Conservation (phyloP, 1,139 yeast species). For the Candida tropicalis region DNA sequence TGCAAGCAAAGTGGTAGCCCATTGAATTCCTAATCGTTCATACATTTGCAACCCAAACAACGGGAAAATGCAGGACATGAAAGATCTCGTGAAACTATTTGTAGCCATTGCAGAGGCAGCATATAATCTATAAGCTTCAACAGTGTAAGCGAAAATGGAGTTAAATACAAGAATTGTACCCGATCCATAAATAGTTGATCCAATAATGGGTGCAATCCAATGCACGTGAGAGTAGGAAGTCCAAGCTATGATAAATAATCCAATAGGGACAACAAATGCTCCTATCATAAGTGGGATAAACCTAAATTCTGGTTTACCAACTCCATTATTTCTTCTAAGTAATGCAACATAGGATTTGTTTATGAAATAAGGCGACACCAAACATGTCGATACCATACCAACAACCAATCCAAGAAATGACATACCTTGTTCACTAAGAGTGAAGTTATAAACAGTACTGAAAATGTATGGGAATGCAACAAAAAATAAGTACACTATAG, state of each 20-base stretch:
- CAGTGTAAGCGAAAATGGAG: conserved; percentile 41
- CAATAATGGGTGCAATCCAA: conserved; percentile 46
- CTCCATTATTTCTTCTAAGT: conserved; percentile 31
- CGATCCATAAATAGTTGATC: conserved; percentile 37
- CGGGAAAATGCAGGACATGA: conserved; percentile 43
- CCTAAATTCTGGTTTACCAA: conserved; percentile 38
- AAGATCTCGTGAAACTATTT: conserved; percentile 40
- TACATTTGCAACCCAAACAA: conserved; percentile 43
- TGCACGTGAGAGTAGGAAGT: conserved; percentile 38
- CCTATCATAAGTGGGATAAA: conserved; percentile 41
- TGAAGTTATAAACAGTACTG: conserved; percentile 47
- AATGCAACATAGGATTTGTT: conserved; percentile 26
- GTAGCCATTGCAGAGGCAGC: conserved; percentile 48
- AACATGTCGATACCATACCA: conserved; percentile 43
- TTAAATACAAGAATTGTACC: conserved; percentile 45
- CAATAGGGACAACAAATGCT: conserved; percentile 37
- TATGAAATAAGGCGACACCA: conserved; percentile 24
- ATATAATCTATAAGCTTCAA: conserved; percentile 41
- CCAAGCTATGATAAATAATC: conserved; percentile 45
- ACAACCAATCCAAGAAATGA: conserved; percentile 54
- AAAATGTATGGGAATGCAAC: conserved; percentile 64
- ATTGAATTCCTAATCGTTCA: conserved; percentile 36
- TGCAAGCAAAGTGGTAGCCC: conserved; percentile 45
- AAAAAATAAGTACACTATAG: conserved; percentile 63
- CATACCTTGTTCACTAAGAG: conserved; percentile 41